Percentiles rank a stretch among this genome's conserved stretches.
phyloP scores from a whole-genome alignment of 1,284 basidiomycete species.

The Ceratobasidium sp. region DNA sequence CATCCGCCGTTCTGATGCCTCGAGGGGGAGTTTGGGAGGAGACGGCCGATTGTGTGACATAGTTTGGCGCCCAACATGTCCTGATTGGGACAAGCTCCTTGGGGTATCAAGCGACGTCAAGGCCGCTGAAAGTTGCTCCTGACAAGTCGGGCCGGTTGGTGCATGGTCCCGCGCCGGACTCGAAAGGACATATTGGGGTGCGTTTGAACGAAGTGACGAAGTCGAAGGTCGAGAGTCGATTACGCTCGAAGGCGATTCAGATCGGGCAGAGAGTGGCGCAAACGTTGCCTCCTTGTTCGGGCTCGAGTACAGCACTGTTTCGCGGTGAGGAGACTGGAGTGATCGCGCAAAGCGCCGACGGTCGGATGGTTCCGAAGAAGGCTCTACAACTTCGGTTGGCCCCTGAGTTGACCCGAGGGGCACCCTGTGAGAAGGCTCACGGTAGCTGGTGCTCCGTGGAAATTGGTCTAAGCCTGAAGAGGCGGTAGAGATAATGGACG shows the following conservation, averaged over 20 bases:
- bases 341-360: conserved; percentile 23
- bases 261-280: background rate
- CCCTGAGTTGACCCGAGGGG: conserved; percentile 7
- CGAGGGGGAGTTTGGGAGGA: background rate
- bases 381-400: background rate
- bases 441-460: conserved; percentile 18
- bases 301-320: background rate
- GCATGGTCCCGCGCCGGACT: background rate
- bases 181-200: conserved; percentile 1
- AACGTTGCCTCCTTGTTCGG: background rate
- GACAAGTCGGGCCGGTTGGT: background rate
- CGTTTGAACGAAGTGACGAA: conserved; percentile 1
- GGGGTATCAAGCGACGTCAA: background rate
- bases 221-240: conserved; percentile 15
- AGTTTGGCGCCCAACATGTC: background rate
- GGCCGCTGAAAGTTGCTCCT: background rate
- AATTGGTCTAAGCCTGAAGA: conserved; percentile 3
- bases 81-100: background rate
- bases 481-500: conserved; percentile 10
- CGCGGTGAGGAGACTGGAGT: no score
- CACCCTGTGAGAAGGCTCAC: background rate
- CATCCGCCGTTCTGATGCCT: background rate
- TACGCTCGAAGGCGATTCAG: background rate
- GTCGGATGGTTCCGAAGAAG: conserved; percentile 25
- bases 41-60: conserved; percentile 9